Percentiles rank a stretch among this genome's conserved stretches.
phyloP scores from a whole-genome alignment of 495 filamentous ascomycete species.

The Echria macrotheca region DNA sequence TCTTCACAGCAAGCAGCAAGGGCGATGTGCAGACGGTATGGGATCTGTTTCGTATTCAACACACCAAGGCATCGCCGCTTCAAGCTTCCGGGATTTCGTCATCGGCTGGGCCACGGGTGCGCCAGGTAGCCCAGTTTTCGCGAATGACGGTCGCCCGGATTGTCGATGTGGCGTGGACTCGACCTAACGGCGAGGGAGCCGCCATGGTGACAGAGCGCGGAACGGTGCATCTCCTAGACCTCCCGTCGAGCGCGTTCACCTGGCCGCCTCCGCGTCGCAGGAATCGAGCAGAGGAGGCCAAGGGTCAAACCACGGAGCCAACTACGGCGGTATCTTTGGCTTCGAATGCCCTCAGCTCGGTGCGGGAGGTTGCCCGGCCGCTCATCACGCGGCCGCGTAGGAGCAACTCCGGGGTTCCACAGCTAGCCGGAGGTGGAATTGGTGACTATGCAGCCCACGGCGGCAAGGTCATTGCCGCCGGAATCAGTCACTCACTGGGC shows the following conservation, averaged over 20 bases:
- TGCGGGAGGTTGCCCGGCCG: constrained; percentile 51
- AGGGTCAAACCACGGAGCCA: constrained; percentile 29
- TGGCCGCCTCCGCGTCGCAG: constrained; percentile 81
- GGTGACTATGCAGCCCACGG: constrained; percentile 66
- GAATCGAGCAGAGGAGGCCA: constrained; percentile 39
- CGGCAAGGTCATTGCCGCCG: constrained; percentile 73
- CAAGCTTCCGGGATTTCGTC: constrained; percentile 32
- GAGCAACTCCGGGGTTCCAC: constrained; percentile 38
- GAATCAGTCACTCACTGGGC: constrained; percentile 77
- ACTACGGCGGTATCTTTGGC: constrained; percentile 49
- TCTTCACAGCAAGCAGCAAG: constrained; percentile 87
- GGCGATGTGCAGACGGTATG: constrained; percentile 90
- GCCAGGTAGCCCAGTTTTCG: constrained; percentile 78
- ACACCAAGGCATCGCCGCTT: constrained; percentile 48
- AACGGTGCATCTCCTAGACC: constrained; percentile 86
- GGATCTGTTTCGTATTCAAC: constrained; percentile 76
- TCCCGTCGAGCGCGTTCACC: constrained; percentile 74
- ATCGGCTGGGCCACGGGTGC: constrained; percentile 49
- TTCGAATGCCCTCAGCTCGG: constrained; percentile 60
- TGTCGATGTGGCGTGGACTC: constrained; percentile 82
- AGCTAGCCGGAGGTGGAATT: constrained; percentile 49
- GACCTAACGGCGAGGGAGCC: constrained; percentile 70
- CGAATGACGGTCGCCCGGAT: constrained; percentile 87
- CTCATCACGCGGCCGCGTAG: constrained; percentile 46
- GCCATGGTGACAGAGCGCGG: constrained; percentile 87